A percentile compares a stretch with the other conserved stretches of the same genome.
phyloP scores from a whole-genome alignment of 805 yeast species.

The Candida arabinofermentans region DNA sequence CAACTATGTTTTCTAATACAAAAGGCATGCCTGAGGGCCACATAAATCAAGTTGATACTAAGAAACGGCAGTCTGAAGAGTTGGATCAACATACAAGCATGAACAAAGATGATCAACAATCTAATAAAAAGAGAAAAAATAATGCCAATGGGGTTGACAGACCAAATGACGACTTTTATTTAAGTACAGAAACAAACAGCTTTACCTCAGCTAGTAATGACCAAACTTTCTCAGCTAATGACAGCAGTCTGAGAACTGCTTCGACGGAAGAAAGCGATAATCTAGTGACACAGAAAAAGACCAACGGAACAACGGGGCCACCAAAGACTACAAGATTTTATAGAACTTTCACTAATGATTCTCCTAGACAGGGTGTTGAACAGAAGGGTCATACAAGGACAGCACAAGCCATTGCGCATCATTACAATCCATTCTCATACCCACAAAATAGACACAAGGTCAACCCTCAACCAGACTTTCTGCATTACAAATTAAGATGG shows the following conservation, averaged over 20 bases:
- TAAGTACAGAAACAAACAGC: neutral
- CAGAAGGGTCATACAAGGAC: conserved; percentile 1
- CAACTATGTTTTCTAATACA: no score
- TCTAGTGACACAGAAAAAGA: neutral
- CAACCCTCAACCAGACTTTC: conserved; percentile 39
- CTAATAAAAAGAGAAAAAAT: neutral
- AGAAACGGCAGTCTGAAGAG: neutral
- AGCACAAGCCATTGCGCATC: conserved; percentile 22
- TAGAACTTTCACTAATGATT: conserved; percentile 16
- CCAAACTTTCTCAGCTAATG: neutral
- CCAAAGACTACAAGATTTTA: conserved; percentile 28
- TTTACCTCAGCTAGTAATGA: neutral
- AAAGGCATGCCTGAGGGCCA: no score
- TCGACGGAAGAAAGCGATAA: neutral
- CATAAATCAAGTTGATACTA: no score
- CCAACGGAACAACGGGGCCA: conserved; percentile 15
- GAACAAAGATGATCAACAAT: neutral
- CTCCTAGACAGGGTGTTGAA: conserved; percentile 8
- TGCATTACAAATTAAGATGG: conserved; percentile 18
- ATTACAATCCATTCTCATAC: conserved; percentile 41
- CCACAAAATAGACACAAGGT: conserved; percentile 44
- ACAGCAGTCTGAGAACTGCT: neutral
- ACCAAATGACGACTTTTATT: no score
- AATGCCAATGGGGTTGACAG: neutral
- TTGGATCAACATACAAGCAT: no score